Base-by-base conservation (phyloP, 2,329 filamentous ascomycete genomes). In the Fusarium chuoi region DNA sequence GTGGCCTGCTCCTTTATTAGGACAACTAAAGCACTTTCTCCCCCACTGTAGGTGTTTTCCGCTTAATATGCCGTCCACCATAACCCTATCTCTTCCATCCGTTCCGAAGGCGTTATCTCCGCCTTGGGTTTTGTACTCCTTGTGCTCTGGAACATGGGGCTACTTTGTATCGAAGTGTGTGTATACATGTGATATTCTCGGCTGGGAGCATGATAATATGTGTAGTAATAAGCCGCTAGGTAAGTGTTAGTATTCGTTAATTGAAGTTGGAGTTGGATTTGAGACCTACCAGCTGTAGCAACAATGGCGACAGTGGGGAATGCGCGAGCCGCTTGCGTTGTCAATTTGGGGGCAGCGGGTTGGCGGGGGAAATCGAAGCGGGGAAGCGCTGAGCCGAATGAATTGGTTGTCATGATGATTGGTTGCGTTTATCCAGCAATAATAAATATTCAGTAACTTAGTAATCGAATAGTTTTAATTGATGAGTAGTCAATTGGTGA, bases 241-340 rank as follows among this genome's bases (percentile, higher is more conserved):
- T 1, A 0, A 0, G 3, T 36, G 4, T 52, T 22, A 52, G n/a
- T 6, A 2, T 26, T 1, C 11, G 33, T 22, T 9, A 22, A 26
- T 22, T 36, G n/a, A 8, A 15, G 4, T 7, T 52, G 18, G 5
- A 1, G 22, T 22, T 36, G 8, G 6, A 0, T 14, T 10, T 13
- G n/a, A 36, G 33, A 22, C 18, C 18, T 38, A 38, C 49, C 49
- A 52, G 49, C 49, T 22, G 49, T 52, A 9, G 49, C 33, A 7
- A 15, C 33, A 8, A 52, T 52, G 18, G 49, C 33, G 4, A 22
- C 24, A 13, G 49, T 52, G 33, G 49, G 49, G 33, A 52, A 52
- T 4, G 49, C 49, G 6, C 49, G 49, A 38, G 33, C 49, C 9
- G 33, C 49, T 22, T 26, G 49, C 18, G 3, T 33, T 12, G 49